Conservation (phyloP, 2,329 filamentous ascomycete species). For the Fusarium nanum region DNA sequence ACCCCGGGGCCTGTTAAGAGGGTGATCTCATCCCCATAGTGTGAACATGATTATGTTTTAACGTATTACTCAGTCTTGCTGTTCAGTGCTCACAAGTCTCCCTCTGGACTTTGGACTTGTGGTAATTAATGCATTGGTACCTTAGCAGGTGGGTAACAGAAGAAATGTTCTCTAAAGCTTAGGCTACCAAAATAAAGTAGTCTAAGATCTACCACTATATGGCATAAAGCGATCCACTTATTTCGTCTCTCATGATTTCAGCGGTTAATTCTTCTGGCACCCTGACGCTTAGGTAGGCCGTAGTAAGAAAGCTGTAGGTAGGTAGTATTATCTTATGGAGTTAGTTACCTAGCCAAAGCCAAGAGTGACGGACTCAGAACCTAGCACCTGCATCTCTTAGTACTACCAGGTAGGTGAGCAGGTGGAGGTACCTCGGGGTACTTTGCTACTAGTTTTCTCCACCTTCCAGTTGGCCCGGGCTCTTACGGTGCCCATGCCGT, state of each 20-base stretch:
- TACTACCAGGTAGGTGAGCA: not conserved
- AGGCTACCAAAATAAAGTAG: too few species aligned
- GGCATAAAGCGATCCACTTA: too few species aligned
- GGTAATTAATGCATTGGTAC: not conserved
- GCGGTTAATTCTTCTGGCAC: too few species aligned
- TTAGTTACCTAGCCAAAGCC: not conserved
- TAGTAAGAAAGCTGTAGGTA: not conserved
- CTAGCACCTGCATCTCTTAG: not conserved
- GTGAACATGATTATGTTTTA: not conserved
- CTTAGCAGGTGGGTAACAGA: too few species aligned
- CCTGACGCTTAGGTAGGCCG: not conserved
- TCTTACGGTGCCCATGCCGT: conserved; percentile 23
- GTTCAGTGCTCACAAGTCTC: not conserved
- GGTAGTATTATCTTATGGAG: not conserved
- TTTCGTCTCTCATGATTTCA: too few species aligned
- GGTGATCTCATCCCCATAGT: not conserved
- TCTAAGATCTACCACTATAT: too few species aligned
- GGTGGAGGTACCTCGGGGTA: conserved; percentile 24
- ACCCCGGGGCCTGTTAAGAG: not conserved
- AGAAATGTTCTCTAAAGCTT: too few species aligned
- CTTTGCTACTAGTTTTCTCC: conserved; percentile 12
- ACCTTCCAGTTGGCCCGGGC: conserved; percentile 24
- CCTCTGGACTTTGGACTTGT: not conserved
- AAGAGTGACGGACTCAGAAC: conserved; percentile 3
- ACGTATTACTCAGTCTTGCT: not conserved